Evolutionary conservation across 306 rosid species (phyloP).

Genomic region (Casuarina equisetifolia): DNA sequence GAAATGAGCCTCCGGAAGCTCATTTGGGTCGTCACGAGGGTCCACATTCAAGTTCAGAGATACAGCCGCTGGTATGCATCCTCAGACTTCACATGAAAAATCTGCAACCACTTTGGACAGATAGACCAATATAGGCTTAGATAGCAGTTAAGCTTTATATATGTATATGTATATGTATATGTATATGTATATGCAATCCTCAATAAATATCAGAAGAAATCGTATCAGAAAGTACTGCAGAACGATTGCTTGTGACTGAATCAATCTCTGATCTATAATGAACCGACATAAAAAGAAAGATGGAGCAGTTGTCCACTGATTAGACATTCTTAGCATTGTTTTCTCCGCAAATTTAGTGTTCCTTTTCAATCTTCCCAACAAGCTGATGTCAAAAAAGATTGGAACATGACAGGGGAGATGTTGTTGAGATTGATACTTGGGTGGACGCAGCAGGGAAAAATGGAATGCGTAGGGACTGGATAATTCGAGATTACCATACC

Average conservation of each 20-base stretch:
- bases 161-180: background rate
- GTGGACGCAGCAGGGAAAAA: constrained; percentile 90
- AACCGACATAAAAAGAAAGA: background rate
- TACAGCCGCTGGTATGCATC: constrained; percentile 66
- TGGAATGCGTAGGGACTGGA: constrained; percentile 97
- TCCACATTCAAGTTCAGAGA: constrained; percentile 88
- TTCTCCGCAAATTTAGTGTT: background rate
- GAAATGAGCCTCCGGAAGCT: constrained; percentile 87
- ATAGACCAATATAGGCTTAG: background rate
- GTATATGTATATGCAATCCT: too few species aligned
- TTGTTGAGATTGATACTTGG: constrained; percentile 90
- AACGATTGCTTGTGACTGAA: background rate
- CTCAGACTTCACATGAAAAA: background rate
- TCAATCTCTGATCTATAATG: background rate
- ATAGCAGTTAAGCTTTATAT: background rate
- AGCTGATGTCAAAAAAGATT: background rate
- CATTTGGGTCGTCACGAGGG: constrained; percentile 88
- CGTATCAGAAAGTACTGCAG: too few species aligned
- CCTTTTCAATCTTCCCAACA: background rate
- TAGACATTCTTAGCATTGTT: background rate
- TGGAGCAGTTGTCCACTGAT: background rate
- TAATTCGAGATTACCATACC: constrained; percentile 69
- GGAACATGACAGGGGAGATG: constrained; percentile 76
- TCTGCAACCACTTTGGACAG: background rate
- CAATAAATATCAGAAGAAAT: too few species aligned